Base-by-base conservation (phyloP, 2,329 filamentous ascomycete genomes). In the Achaetomium macrosporum region DNA sequence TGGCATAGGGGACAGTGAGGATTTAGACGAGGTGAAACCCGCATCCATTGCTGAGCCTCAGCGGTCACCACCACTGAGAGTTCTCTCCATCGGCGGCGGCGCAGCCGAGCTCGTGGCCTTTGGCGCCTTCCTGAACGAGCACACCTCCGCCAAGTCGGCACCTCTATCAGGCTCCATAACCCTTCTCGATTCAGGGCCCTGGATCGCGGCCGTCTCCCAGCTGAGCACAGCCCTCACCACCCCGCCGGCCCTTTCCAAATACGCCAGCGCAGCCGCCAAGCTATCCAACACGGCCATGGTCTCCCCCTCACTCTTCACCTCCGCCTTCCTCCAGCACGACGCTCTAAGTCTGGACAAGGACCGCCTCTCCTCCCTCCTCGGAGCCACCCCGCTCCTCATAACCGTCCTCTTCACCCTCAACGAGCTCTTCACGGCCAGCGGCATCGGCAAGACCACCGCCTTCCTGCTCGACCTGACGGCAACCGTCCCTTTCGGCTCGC, bases 401-500 rank as follows among this genome's bases (percentile, higher is more conserved):
- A 96, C 91, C 0, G 72, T 97, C 12, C 82, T 97, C 71, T 99
- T 97, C 75, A 96, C 92, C 0, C 79, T 97, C 43, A 97, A 97
- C 68, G 93, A 99, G 71, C 82, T 99, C 0, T 97, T 96, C 73
- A 86, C 88, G 0, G 76, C 81, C 0, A 89, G 85, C 1, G 81
- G 90, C 20, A 74, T 83, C 44, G 76, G 83, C 2, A 82, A 83
- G 60, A 90, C 92, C 0, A 95, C 92, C 0, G 74, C 75, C 3
- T 85, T 97, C 59, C 75, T 99, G 0, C 76, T 90, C 4, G 74
- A 74, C 1, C 71, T 96, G 16, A 88, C 87, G 0, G 73, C 79
- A 1, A 60, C 71, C 1, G 66, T 87, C 2, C 70, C 75, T 0
- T 55, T 73, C 0, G 85, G 82, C 0, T 81, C 88, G 2, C 68